phyloP scores from a whole-genome alignment of 2,329 filamentous ascomycete genomes.

The Colletotrichum eremochloae region DNA sequence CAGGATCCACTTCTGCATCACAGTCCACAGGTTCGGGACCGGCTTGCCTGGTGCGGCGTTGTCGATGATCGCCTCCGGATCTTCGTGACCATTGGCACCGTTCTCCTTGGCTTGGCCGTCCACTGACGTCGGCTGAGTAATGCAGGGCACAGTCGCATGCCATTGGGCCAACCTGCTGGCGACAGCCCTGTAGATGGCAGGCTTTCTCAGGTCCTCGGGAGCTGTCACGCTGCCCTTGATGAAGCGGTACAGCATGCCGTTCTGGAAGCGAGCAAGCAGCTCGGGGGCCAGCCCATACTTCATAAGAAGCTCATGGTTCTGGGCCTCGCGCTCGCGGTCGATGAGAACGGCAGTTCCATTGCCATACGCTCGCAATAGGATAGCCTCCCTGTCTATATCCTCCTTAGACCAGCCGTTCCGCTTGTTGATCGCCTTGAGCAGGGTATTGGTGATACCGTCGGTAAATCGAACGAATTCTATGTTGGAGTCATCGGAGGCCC shows the following conservation, averaged over 20 bases:
- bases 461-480: conserved; percentile 93
- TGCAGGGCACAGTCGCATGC: conserved; percentile 81
- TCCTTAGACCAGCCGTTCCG: conserved; percentile 77
- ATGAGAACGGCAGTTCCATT: conserved; percentile 95
- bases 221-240: conserved; percentile 85
- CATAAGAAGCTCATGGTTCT: conserved; percentile 89
- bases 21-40: conserved; percentile 91
- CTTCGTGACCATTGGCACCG: conserved; percentile 49
- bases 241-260: conserved; percentile 95
- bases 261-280: conserved; percentile 91
- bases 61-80: conserved; percentile 55
- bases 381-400: conserved; percentile 84
- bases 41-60: conserved; percentile 75
- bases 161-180: conserved; percentile 89
- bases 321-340: conserved; percentile 87
- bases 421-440: conserved; percentile 82
- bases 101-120: conserved; percentile 55
- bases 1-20: conserved; percentile 95
- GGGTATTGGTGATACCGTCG: conserved; percentile 97
- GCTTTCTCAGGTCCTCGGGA: conserved; percentile 82
- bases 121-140: conserved; percentile 52
- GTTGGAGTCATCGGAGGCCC: conserved; percentile 79
- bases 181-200: conserved; percentile 84
- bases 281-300: conserved; percentile 85
- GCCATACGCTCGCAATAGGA: conserved; percentile 93